Percentiles rank a stretch among this genome's conserved stretches.
phyloP scores from a whole-genome alignment of 768 basidiomycete species.

The Lactarius deliciosus region DNA sequence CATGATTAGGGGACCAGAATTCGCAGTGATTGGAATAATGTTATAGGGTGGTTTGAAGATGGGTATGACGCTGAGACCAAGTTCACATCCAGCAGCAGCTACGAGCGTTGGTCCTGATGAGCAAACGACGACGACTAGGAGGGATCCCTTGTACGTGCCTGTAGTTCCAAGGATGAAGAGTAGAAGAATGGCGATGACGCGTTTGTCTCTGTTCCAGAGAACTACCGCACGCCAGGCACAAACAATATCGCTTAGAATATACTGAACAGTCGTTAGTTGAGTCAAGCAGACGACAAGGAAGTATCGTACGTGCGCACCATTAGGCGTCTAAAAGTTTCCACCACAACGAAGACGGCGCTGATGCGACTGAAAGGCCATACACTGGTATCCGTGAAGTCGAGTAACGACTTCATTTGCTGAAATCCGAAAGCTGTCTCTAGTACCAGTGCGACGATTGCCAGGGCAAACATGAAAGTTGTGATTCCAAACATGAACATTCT shows the following conservation, averaged over 20 bases:
- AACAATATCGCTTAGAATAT: conserved; percentile 4
- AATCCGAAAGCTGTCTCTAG: not conserved
- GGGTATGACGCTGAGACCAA: not conserved
- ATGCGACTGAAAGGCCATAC: not conserved
- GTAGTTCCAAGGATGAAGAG: not conserved
- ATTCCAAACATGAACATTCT: not conserved
- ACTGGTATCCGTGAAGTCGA: too few species aligned
- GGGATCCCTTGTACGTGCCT: not conserved
- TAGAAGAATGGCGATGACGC: not conserved
- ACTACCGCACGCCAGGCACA: conserved; percentile 4
- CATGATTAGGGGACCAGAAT: not conserved
- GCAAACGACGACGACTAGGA: too few species aligned
- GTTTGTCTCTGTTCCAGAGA: conserved; percentile 5
- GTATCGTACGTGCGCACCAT: not conserved
- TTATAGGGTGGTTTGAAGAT: not conserved
- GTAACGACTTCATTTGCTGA: not conserved
- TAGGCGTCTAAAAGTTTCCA: not conserved
- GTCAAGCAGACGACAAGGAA: not conserved
- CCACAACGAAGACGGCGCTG: not conserved
- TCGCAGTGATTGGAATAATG: not conserved
- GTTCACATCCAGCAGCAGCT: too few species aligned
- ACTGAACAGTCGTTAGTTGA: not conserved
- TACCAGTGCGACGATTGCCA: not conserved
- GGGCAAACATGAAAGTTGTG: conserved; percentile 3
- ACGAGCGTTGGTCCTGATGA: too few species aligned